Base-by-base conservation (phyloP, 2,329 filamentous ascomycete species). In the Septoria petroselini region DNA sequence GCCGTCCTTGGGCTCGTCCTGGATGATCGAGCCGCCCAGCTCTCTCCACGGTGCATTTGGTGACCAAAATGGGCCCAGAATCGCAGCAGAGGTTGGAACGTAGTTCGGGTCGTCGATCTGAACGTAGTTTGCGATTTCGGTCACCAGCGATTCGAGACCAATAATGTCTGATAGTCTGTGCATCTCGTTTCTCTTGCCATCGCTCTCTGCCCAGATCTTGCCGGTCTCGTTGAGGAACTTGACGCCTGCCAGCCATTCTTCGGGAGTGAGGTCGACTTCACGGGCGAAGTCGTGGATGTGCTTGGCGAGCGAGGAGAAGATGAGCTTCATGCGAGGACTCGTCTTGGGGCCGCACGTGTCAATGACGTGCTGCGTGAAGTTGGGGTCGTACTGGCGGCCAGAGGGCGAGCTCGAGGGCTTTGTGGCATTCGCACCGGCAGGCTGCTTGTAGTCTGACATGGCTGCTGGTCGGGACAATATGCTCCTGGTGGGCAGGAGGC, bases 221-320 rank as follows among this genome's bases (percentile, higher is more conserved):
- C 86, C 86, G 54, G 88, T 79, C 38, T 80, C 77, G 74, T 90
- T 90, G 71, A 90, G 72, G 66, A 85, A 89, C 62, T 85, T 77
- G 47, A 90, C 84, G 46, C 85, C 86, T 6, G 80, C 70, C 70
- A 88, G 79, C 86, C 86, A 90, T 71, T 91, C 86, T 47, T 87
- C 85, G 25, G 81, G 76, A 14, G 82, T 88, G 43, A 91, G 79
- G 71, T 90, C 85, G 57, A 87, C 80, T 65, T 91, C 86, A 50
- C 86, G 82, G 49, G 82, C 79, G 68, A 90, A 90, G 71, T 89
- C 85, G 73, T 91, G 86, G 51, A 91, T 75, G 72, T 90, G 85
- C 41, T 72, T 75, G 69, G 89, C 83, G 60, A 89, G 70, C 21
- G 79, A 75, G 53, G 74, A 69, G 62, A 90, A 73, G 61, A 90